Evolutionary conservation across 345 rosid genomes (phyloP).

Genomic region (Diplotaxis tenuifolia): DNA sequence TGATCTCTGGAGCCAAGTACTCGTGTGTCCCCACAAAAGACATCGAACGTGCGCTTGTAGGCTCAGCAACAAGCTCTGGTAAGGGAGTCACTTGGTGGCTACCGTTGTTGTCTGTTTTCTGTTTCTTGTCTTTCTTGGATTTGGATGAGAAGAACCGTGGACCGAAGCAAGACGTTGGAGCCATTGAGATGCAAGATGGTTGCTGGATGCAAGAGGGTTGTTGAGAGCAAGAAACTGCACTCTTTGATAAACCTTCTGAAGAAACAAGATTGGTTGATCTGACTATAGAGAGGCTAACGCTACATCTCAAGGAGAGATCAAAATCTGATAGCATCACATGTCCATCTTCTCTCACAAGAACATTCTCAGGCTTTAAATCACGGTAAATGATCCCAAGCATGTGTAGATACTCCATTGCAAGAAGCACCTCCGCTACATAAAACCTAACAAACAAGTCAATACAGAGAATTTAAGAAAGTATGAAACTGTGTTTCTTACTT

Average conservation of each 20-base stretch:
- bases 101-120: constrained; percentile 47
- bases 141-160: constrained; percentile 58
- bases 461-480: background rate
- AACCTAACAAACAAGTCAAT: constrained; percentile 48
- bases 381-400: constrained; percentile 87
- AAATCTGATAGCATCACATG: constrained; percentile 91
- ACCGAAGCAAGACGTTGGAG: constrained; percentile 59
- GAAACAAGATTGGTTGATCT: constrained; percentile 48
- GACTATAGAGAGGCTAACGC: constrained; percentile 57
- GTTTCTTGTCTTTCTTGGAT: constrained; percentile 53
- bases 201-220: constrained; percentile 62
- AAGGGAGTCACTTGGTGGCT: constrained; percentile 68
- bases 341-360: constrained; percentile 85
- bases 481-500: constrained; percentile 45
- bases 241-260: constrained; percentile 49
- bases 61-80: constrained; percentile 86
- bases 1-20: constrained; percentile 85
- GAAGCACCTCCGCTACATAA: constrained; percentile 77
- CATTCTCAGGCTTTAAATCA: constrained; percentile 84
- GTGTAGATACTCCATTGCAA: constrained; percentile 80
- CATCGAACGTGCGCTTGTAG: constrained; percentile 84
- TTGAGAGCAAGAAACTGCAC: constrained; percentile 50
- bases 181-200: constrained; percentile 56
- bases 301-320: constrained; percentile 74
- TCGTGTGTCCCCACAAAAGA: constrained; percentile 90